phyloP scores from a whole-genome alignment of 768 basidiomycete genomes.

The Suillus plorans region DNA sequence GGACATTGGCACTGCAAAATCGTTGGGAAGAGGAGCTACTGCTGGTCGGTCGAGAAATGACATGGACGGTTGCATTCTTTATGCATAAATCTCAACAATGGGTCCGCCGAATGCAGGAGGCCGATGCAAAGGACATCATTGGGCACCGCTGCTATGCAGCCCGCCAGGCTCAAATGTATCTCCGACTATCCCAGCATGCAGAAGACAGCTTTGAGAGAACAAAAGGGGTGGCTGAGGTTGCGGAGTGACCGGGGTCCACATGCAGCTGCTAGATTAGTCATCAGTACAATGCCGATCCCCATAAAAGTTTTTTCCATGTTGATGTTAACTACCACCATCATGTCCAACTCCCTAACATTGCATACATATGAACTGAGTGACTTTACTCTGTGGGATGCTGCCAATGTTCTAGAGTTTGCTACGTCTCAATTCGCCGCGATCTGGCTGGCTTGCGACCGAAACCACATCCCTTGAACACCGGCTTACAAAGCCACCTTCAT shows the following conservation, averaged over 20 bases:
- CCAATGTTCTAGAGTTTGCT: not conserved
- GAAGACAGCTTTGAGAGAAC: not conserved
- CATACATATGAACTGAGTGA: accelerated
- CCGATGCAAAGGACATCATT: no score
- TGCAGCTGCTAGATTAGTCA: not conserved
- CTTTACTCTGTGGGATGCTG: not conserved
- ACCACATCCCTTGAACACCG: not conserved
- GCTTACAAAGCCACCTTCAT: not conserved
- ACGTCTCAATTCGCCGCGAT: not conserved
- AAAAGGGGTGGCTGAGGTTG: not conserved
- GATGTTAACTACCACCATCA: not conserved
- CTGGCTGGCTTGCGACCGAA: not conserved
- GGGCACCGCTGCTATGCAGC: no score
- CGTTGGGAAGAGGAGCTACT: no score
- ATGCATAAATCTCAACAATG: no score
- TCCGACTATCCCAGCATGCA: not conserved
- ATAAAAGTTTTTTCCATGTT: not conserved
- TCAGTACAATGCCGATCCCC: not conserved
- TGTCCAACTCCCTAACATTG: not conserved
- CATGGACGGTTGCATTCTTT: no score
- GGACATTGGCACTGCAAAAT: no score
- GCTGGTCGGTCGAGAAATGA: no score
- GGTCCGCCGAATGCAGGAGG: no score
- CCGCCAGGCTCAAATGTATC: not conserved
- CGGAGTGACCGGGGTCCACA: not conserved